These are phyloP conservation scores for Elsinoe australis DNA, from an alignment of 2,329 filamentous ascomycete genomes.

Conservation along the genomic window DNA sequence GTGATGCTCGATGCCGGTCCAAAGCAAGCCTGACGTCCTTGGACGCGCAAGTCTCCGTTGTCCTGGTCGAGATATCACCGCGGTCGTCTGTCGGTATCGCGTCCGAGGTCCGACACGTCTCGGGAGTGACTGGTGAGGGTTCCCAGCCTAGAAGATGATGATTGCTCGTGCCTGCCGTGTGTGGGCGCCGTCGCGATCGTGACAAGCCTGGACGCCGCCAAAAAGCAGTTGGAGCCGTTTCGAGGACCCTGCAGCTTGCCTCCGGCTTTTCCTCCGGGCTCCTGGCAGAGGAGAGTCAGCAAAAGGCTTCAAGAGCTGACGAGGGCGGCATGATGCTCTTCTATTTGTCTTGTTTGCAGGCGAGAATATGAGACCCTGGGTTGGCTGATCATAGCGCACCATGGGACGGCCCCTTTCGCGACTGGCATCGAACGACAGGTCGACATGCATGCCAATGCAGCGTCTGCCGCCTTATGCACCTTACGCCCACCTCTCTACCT, in stretches of 20 bases:
- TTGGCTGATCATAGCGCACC: too few relatives aligned
- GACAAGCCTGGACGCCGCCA: too few relatives aligned
- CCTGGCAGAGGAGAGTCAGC: not conserved
- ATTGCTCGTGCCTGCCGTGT: too few relatives aligned
- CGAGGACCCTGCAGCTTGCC: too few relatives aligned
- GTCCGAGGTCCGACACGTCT: too few relatives aligned
- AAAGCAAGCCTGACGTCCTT: slow-evolving; percentile 12
- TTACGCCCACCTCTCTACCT: too few relatives aligned
- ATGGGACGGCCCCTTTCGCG: slow-evolving; percentile 2
- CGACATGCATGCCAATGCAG: slow-evolving; percentile 9
- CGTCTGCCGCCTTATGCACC: not conserved
- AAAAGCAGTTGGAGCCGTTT: too few relatives aligned
- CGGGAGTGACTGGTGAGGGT: too few relatives aligned
- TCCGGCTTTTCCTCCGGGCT: not conserved
- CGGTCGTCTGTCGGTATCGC: too few relatives aligned
- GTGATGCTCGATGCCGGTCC: not conserved
- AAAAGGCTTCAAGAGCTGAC: not conserved
- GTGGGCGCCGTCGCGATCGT: too few relatives aligned
- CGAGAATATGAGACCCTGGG: not conserved
- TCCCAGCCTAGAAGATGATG: too few relatives aligned
- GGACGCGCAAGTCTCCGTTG: not conserved
- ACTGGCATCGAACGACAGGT: slow-evolving; percentile 1
- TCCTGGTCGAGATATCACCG: too few relatives aligned
- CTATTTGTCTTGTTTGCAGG: not conserved
- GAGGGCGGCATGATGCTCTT: not conserved